A percentile compares a stretch with the other conserved stretches of the same genome.
These are phyloP conservation scores for Exobasidium rhododendri DNA, from an alignment of 1,284 basidiomycete species.

Conservation along the genomic window DNA sequence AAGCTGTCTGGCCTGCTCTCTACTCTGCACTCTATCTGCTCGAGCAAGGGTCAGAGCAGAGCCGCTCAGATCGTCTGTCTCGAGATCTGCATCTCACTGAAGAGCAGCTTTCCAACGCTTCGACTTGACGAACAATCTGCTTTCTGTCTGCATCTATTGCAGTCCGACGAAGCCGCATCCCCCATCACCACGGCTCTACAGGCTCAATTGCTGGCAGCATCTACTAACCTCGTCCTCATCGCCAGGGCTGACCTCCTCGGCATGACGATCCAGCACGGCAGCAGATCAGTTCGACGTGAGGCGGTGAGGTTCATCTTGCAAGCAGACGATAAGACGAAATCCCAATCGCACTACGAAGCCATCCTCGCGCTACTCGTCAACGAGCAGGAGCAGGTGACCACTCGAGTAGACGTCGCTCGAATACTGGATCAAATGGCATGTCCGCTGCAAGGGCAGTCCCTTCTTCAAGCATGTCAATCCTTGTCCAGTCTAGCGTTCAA, in stretches of 20 bases:
- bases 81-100: slow-evolving; percentile 21
- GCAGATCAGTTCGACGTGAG: not conserved
- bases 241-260: not conserved
- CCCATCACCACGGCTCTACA: not conserved
- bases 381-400: not conserved
- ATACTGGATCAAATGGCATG: not conserved
- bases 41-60: slow-evolving; percentile 28
- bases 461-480: not conserved
- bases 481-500: not conserved
- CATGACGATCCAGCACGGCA: not conserved
- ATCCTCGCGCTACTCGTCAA: not conserved
- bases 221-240: not conserved
- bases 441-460: not conserved
- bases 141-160: not conserved
- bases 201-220: not conserved
- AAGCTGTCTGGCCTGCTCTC: no score
- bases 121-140: not conserved
- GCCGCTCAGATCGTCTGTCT: slow-evolving; percentile 36
- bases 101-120: slow-evolving; percentile 10
- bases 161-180: not conserved
- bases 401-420: slow-evolving; percentile 8
- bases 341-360: not conserved
- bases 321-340: not conserved
- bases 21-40: slow-evolving; percentile 5
- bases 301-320: not conserved